phyloP scores from a whole-genome alignment of 768 basidiomycete genomes.

The Pilatotrama ljubarskyi region DNA sequence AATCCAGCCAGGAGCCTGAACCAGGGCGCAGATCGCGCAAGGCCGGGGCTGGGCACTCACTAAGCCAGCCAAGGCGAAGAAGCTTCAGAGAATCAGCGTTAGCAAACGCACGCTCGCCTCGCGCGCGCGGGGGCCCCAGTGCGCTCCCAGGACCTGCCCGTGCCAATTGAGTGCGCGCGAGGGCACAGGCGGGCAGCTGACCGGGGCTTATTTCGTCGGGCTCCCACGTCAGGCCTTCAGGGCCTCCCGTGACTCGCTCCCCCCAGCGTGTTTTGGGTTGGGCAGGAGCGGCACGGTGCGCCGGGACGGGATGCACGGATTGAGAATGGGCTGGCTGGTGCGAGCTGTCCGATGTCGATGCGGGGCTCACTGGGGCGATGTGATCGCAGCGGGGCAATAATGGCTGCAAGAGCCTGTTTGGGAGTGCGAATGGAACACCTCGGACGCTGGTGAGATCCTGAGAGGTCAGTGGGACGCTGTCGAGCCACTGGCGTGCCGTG shows the following conservation, averaged over 20 bases:
- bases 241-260: background rate
- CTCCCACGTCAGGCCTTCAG: conserved; percentile 6
- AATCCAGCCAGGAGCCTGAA: background rate
- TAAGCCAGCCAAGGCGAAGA: background rate
- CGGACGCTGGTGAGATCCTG: background rate
- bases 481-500: too few species aligned
- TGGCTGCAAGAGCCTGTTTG: background rate
- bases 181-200: conserved; percentile 9
- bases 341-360: background rate
- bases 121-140: background rate
- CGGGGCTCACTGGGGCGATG: background rate
- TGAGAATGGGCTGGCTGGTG: background rate
- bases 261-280: background rate
- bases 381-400: background rate
- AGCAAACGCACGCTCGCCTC: background rate
- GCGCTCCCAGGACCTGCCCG: conserved; percentile 7
- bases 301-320: conserved; percentile 1
- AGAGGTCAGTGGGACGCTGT: too few species aligned
- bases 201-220: conserved; percentile 15
- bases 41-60: background rate
- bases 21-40: background rate
- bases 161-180: conserved; percentile 13
- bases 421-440: background rate
- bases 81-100: background rate
- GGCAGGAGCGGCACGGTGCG: background rate